Evolutionary conservation across 192 early-diverging fungal genomes (phyloP).

Genomic region (Ambispora gerdemannii): DNA sequence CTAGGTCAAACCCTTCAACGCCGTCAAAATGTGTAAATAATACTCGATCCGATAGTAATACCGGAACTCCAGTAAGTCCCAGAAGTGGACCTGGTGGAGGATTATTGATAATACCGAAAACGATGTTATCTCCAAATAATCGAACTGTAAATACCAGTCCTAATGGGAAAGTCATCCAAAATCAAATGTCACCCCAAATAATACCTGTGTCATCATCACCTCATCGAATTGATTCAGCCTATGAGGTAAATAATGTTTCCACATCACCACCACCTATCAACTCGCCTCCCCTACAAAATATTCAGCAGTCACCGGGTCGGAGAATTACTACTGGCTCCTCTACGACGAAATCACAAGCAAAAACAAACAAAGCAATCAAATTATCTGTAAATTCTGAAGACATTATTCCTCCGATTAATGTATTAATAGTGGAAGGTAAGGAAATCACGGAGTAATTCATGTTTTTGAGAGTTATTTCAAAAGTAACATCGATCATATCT

Average conservation of each 20-base stretch:
- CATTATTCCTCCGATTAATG: conserved; percentile 64
- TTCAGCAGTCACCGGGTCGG: background rate
- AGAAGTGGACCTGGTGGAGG: background rate
- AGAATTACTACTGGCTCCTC: background rate
- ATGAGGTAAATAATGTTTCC: background rate
- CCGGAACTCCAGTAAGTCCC: conserved; percentile 1
- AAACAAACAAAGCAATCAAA: conserved; percentile 10
- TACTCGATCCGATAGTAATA: background rate
- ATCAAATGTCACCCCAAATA: background rate
- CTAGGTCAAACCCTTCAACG: background rate
- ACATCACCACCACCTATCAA: conserved; percentile 13
- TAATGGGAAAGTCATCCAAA: background rate
- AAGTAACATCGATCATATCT: too few relatives aligned
- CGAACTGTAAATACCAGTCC: background rate
- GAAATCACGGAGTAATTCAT: too few relatives aligned
- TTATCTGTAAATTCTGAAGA: conserved; percentile 32
- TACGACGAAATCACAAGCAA: background rate
- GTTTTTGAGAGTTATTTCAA: too few relatives aligned
- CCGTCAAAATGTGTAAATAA: background rate
- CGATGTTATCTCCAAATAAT: background rate
- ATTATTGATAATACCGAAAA: background rate
- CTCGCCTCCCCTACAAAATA: background rate
- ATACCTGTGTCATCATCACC: background rate
- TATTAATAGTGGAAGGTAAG: conserved; percentile 74
- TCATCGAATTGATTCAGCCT: background rate